Percentiles rank a stretch among this genome's conserved stretches.
These are phyloP conservation scores for Simplicillium sp. DNA, from an alignment of 2,329 filamentous ascomycete species.

Conservation along the genomic window DNA sequence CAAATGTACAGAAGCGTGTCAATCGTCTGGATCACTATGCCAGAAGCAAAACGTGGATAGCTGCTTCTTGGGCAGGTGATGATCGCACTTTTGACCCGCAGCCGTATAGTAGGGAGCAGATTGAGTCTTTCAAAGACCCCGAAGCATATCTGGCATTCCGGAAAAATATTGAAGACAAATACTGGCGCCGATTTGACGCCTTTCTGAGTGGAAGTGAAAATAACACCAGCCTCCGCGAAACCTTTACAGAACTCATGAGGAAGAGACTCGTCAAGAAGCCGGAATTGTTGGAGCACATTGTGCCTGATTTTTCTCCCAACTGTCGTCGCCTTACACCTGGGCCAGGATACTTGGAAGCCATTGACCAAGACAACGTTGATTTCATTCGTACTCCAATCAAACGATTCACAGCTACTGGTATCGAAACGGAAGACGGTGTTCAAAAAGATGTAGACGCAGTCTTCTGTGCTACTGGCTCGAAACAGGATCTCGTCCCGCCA, in stretches of 20 bases:
- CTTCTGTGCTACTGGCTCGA: conserved; percentile 58
- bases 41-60: conserved; percentile 58
- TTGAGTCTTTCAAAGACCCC: conserved; percentile 49
- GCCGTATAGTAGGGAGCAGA: conserved; percentile 40
- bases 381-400: conserved; percentile 49
- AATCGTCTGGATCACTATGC: conserved; percentile 53
- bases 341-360: conserved; percentile 57
- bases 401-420: conserved; percentile 49
- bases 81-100: conserved; percentile 47
- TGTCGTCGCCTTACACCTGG: conserved; percentile 58
- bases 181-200: conserved; percentile 47
- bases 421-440: conserved; percentile 48
- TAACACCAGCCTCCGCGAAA: conserved; percentile 35
- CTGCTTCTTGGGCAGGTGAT: conserved; percentile 48
- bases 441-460: conserved; percentile 52
- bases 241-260: conserved; percentile 40
- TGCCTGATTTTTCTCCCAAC: conserved; percentile 54
- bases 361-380: conserved; percentile 51
- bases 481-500: conserved; percentile 44
- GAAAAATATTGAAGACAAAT: conserved; percentile 48
- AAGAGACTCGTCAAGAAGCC: conserved; percentile 42
- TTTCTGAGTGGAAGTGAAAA: conserved; percentile 44
- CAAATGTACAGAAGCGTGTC: conserved; percentile 40
- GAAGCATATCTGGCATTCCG: conserved; percentile 50
- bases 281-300: conserved; percentile 42